Percentiles rank a stretch among this genome's conserved stretches.
These are phyloP conservation scores for Amauroascus niger DNA, from an alignment of 2,329 filamentous ascomycete genomes.

Conservation along the genomic window DNA sequence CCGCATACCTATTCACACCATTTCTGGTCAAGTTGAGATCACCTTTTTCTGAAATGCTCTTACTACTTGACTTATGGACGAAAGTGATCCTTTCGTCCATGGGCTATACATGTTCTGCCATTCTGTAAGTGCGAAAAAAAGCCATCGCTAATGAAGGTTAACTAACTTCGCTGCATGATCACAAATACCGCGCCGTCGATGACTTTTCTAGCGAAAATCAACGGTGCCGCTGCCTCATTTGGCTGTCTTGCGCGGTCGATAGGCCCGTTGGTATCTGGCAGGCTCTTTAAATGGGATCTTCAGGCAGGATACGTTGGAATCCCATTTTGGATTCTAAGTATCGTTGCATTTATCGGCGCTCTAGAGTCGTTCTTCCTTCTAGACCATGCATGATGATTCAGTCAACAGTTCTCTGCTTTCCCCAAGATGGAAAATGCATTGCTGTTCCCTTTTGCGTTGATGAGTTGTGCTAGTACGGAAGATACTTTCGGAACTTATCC, in stretches of 20 bases:
- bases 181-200: slow-evolving; percentile 77
- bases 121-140: neutral
- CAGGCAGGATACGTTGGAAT: slow-evolving; percentile 1
- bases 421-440: neutral
- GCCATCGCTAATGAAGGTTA: neutral
- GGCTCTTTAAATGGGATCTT: slow-evolving; percentile 8
- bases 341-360: neutral
- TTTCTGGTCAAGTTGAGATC: neutral
- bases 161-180: slow-evolving; percentile 30
- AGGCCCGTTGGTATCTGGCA: slow-evolving; percentile 75
- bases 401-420: neutral
- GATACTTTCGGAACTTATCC: too few species aligned
- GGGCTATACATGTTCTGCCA: slow-evolving; percentile 6
- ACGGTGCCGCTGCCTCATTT: slow-evolving; percentile 80
- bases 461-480: too few species aligned
- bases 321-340: slow-evolving; percentile 6
- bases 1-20: neutral
- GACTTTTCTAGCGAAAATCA: slow-evolving; percentile 78
- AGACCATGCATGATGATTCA: neutral
- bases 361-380: neutral
- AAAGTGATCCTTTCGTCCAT: neutral
- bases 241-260: slow-evolving; percentile 81
- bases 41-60: neutral
- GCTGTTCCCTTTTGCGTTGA: too few species aligned
- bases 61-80: slow-evolving; percentile 3